These are phyloP conservation scores for Diddensiella caesifluorescens DNA, from an alignment of 805 yeast genomes.

Conservation along the genomic window DNA sequence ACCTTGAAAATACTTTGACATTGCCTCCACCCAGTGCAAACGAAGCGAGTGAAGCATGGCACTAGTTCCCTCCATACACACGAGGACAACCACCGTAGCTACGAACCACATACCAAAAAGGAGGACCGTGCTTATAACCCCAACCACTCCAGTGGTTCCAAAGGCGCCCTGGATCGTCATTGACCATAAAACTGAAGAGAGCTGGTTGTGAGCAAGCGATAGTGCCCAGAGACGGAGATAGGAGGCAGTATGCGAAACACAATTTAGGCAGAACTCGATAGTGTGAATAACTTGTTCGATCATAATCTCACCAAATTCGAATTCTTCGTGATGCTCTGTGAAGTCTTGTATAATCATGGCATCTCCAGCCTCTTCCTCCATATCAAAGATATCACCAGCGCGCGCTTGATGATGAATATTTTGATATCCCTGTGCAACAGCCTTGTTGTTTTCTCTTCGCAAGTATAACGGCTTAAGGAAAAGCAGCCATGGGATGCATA, in stretches of 20 bases:
- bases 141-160: constrained; percentile 55
- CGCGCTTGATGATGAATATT: constrained; percentile 42
- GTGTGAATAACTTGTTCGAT: constrained; percentile 97
- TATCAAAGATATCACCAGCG: constrained; percentile 26
- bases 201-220: constrained; percentile 93
- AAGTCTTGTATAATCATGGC: constrained; percentile 32
- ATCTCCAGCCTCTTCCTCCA: constrained; percentile 31
- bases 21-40: constrained; percentile 98
- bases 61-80: constrained; percentile 96
- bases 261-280: constrained; percentile 92
- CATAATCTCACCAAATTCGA: constrained; percentile 87
- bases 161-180: constrained; percentile 90
- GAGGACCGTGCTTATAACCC: constrained; percentile 65
- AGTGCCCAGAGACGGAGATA: constrained; percentile 95
- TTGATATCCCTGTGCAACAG: constrained; percentile 46
- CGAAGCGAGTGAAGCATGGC: constrained; percentile 98
- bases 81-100: constrained; percentile 84
- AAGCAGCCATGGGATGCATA: constrained; percentile 91
- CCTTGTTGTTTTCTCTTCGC: constrained; percentile 48
- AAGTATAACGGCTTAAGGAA: constrained; percentile 76
- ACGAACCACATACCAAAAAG: constrained; percentile 95
- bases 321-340: constrained; percentile 42
- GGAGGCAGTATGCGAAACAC: constrained; percentile 97
- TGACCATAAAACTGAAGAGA: constrained; percentile 87
- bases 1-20: constrained; percentile 97